phyloP scores from a whole-genome alignment of 768 basidiomycete species.

The Leccinum subtestaceum region DNA sequence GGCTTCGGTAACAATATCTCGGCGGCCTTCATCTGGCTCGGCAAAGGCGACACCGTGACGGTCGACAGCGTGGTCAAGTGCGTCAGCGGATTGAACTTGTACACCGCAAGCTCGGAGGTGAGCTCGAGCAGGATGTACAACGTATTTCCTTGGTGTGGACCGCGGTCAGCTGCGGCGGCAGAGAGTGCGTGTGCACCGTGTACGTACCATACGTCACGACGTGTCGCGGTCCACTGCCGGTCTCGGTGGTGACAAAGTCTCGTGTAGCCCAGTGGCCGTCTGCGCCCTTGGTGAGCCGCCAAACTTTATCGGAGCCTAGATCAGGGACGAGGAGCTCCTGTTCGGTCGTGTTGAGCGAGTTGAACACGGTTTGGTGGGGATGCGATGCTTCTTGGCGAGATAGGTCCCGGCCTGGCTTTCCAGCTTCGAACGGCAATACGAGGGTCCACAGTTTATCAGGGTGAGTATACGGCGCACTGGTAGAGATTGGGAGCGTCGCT shows the following conservation, averaged over 20 bases:
- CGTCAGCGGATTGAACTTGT: conserved; percentile 47
- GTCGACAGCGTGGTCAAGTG: conserved; percentile 43
- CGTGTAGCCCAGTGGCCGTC: conserved; percentile 47
- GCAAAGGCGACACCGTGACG: conserved; percentile 44
- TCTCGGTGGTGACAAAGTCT: conserved; percentile 46
- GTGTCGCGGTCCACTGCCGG: conserved; percentile 73
- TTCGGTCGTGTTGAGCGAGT: conserved; percentile 41
- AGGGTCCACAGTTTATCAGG: conserved; percentile 34
- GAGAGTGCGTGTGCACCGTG: too few relatives aligned
- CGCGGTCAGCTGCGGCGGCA: too few relatives aligned
- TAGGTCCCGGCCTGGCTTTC: conserved; percentile 58
- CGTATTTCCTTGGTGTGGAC: conserved; percentile 44
- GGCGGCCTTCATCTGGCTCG: conserved; percentile 58
- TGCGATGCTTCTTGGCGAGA: conserved; percentile 72
- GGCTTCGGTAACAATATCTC: conserved; percentile 64
- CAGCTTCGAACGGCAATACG: conserved; percentile 36
- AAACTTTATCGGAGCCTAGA: conserved; percentile 70
- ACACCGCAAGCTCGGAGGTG: conserved; percentile 52
- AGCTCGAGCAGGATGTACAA: conserved; percentile 72
- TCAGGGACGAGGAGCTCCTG: conserved; percentile 71
- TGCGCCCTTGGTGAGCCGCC: conserved; percentile 45
- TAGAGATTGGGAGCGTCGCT: conserved; percentile 52
- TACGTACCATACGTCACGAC: conserved; percentile 57
- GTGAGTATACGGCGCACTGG: conserved; percentile 45
- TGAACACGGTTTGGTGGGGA: conserved; percentile 64